Evolutionary conservation across 805 yeast species (phyloP).

Genomic region (Nakazawaea anatomiae): DNA sequence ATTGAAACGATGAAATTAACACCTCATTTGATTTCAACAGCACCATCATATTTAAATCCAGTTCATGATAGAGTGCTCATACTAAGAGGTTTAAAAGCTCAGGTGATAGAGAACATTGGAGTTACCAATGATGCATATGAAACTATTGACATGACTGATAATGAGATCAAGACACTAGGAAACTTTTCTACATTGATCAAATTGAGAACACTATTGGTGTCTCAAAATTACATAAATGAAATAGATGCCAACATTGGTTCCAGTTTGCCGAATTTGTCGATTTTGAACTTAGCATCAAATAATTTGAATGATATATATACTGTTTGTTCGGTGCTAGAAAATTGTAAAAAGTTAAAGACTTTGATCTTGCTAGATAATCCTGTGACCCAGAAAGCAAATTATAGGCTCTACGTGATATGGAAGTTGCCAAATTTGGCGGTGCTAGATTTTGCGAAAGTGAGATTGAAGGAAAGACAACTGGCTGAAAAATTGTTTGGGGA

Average conservation of each 20-base stretch:
- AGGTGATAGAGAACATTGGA: constrained; percentile 38
- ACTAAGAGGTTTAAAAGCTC: constrained; percentile 32
- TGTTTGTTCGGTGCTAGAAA: constrained; percentile 25
- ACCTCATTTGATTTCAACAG: constrained; percentile 39
- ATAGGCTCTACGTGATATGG: constrained; percentile 57
- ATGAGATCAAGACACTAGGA: constrained; percentile 53
- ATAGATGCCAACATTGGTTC: constrained; percentile 30
- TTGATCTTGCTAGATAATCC: constrained; percentile 57
- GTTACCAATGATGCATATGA: constrained; percentile 37
- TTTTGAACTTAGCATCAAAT: constrained; percentile 49
- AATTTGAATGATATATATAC: constrained; percentile 37
- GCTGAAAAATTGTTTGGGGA: constrained; percentile 38
- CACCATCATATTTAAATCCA: constrained; percentile 47
- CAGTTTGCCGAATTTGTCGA: constrained; percentile 40
- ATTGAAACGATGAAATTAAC: constrained; percentile 47
- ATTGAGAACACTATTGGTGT: constrained; percentile 49
- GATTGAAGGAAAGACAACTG: constrained; percentile 41
- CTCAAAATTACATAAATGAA: constrained; percentile 51
- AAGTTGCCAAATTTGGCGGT: constrained; percentile 55
- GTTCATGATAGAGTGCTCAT: constrained; percentile 35
- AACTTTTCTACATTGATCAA: constrained; percentile 39
- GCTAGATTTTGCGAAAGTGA: constrained; percentile 65
- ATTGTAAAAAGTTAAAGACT: constrained; percentile 35
- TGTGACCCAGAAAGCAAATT: constrained; percentile 41
- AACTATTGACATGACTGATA: constrained; percentile 70